Evolutionary conservation across 1,284 basidiomycete species (phyloP).

Genomic region (Tilletia indica): DNA sequence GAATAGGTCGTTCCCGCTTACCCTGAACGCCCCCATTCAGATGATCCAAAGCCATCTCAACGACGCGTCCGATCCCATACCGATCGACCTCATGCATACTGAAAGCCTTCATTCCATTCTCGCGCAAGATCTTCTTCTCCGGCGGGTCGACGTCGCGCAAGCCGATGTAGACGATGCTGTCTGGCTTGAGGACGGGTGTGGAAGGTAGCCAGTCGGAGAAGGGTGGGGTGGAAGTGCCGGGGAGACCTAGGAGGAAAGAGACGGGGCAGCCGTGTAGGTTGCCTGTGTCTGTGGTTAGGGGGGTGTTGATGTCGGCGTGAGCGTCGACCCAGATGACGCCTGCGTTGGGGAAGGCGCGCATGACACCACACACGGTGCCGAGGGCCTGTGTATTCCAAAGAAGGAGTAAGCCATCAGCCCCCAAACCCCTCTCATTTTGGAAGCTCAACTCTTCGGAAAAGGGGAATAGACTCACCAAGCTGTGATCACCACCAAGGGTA

Average conservation of each 20-base stretch:
- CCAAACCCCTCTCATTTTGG: too few species aligned
- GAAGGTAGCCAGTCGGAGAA: slow-evolving; percentile 52
- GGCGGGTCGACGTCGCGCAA: slow-evolving; percentile 87
- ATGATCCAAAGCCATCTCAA: slow-evolving; percentile 91
- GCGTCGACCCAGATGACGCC: slow-evolving; percentile 79
- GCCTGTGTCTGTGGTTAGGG: slow-evolving; percentile 76
- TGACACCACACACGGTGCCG: slow-evolving; percentile 56
- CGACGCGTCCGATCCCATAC: slow-evolving; percentile 82
- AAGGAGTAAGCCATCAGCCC: slow-evolving; percentile 66
- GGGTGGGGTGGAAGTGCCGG: slow-evolving; percentile 50
- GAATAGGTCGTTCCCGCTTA: slow-evolving; percentile 75
- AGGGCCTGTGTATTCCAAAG: slow-evolving; percentile 57
- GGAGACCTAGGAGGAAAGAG: slow-evolving; percentile 71
- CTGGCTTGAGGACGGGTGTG: slow-evolving; percentile 61
- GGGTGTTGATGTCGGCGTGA: slow-evolving; percentile 87
- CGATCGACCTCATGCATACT: slow-evolving; percentile 98
- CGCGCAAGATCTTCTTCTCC: slow-evolving; percentile 82
- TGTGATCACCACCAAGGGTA: slow-evolving; percentile 95
- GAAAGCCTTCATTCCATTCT: slow-evolving; percentile 86
- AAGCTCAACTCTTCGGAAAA: neutral
- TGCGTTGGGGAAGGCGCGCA: slow-evolving; percentile 63
- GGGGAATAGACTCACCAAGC: slow-evolving; percentile 65
- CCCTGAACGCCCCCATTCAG: slow-evolving; percentile 64
- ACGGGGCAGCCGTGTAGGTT: slow-evolving; percentile 98
- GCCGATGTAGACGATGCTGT: slow-evolving; percentile 87